phyloP scores from a whole-genome alignment of 768 basidiomycete genomes.

The Suillus sp. region DNA sequence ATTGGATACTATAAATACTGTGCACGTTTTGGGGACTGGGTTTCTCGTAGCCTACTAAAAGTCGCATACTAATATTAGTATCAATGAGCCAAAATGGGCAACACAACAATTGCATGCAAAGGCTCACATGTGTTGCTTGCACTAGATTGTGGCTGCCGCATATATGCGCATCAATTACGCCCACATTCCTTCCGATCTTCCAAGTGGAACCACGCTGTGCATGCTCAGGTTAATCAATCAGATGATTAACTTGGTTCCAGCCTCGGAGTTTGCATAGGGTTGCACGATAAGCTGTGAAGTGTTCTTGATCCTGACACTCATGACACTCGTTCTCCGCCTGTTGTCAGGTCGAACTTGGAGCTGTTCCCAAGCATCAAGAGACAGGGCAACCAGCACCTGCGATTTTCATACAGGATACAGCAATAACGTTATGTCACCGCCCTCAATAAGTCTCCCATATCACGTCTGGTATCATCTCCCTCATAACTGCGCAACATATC shows the following conservation, averaged over 20 bases:
- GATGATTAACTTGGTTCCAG: not conserved
- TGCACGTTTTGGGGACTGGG: not conserved
- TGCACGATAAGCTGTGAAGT: not conserved
- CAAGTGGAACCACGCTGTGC: not conserved
- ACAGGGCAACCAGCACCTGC: not conserved
- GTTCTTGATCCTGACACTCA: not conserved
- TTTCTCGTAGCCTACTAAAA: not conserved
- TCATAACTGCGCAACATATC: slow-evolving; percentile 60
- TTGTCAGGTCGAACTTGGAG: not conserved
- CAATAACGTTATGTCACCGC: not conserved
- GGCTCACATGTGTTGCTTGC: not conserved
- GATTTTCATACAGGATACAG: not conserved
- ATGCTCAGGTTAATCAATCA: not conserved
- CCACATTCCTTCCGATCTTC: not conserved
- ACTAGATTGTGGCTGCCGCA: not conserved
- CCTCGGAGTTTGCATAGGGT: not conserved
- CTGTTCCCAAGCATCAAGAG: not conserved
- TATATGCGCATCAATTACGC: not conserved
- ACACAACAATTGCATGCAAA: not conserved
- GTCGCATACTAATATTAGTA: not conserved
- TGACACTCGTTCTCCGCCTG: not conserved
- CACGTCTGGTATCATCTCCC: slow-evolving; percentile 66
- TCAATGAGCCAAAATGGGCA: not conserved
- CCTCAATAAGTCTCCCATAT: slow-evolving; percentile 79
- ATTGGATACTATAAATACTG: not conserved